These are phyloP conservation scores for Paracoccidioides lutzii DNA, from an alignment of 2,329 filamentous ascomycete species.

Conservation along the genomic window DNA sequence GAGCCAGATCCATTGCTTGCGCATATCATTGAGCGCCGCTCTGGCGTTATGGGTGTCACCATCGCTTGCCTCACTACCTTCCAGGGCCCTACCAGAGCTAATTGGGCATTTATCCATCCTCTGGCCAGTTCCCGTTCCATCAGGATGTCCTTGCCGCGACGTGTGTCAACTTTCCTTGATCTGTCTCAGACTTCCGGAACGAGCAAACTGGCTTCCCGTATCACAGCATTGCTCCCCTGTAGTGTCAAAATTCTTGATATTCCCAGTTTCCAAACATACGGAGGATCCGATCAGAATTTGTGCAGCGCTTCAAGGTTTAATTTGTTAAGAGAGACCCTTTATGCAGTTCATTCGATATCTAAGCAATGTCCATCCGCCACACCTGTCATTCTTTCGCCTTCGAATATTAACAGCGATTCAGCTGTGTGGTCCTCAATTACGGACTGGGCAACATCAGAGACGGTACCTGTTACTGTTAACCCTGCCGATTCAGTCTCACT, in stretches of 20 bases:
- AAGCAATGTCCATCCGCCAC: neutral
- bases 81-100: neutral
- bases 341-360: neutral
- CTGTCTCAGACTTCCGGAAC: neutral
- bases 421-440: constrained; percentile 2
- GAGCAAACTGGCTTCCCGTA: neutral
- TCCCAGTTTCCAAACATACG: neutral
- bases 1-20: neutral
- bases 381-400: neutral
- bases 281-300: neutral
- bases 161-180: neutral
- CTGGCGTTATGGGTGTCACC: neutral
- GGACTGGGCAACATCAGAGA: constrained; percentile 2
- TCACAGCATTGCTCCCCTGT: neutral
- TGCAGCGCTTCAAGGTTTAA: neutral
- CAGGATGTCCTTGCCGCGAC: neutral
- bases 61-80: neutral
- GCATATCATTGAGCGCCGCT: neutral
- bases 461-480: neutral
- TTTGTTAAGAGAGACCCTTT: neutral
- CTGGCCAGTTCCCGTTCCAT: constrained; percentile 1
- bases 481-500: neutral
- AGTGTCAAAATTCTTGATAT: neutral
- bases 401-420: neutral
- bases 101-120: neutral